phyloP scores from a whole-genome alignment of 768 basidiomycete species.

The Suillus discolor region DNA sequence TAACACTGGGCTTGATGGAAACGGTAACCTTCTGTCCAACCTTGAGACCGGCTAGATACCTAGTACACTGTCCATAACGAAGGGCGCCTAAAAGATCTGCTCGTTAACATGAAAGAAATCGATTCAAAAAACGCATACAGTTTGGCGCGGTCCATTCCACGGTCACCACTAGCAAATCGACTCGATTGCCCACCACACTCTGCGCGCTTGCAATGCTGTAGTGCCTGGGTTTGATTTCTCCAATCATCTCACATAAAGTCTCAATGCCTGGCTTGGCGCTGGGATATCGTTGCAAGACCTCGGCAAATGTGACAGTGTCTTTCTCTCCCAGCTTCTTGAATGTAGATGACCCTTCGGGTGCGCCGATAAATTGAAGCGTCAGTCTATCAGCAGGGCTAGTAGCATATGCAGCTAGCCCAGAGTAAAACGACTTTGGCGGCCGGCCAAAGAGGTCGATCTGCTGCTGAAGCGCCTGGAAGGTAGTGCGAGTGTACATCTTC shows the following conservation, averaged over 20 bases:
- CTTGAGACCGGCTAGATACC: constrained; percentile 85
- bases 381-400: constrained; percentile 68
- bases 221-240: constrained; percentile 96
- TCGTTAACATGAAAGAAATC: background rate
- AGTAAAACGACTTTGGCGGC: constrained; percentile 95
- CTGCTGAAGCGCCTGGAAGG: constrained; percentile 94
- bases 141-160: constrained; percentile 90
- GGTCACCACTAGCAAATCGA: constrained; percentile 94
- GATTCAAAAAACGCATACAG: constrained; percentile 52
- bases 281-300: constrained; percentile 74
- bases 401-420: constrained; percentile 80
- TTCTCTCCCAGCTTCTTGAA: constrained; percentile 97
- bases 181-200: constrained; percentile 91
- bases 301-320: constrained; percentile 93
- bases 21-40: constrained; percentile 94
- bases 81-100: constrained; percentile 53
- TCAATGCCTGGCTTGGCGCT: constrained; percentile 85
- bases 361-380: constrained; percentile 88
- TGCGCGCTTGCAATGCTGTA: constrained; percentile 98
- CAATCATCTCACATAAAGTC: constrained; percentile 83
- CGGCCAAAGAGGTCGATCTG: constrained; percentile 96
- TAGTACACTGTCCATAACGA: constrained; percentile 93
- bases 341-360: constrained; percentile 85
- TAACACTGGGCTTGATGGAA: constrained; percentile 97
- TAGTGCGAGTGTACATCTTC: constrained; percentile 88